Conservation (phyloP, 2,329 filamentous ascomycete genomes). For the Diaporthe caulivora region DNA sequence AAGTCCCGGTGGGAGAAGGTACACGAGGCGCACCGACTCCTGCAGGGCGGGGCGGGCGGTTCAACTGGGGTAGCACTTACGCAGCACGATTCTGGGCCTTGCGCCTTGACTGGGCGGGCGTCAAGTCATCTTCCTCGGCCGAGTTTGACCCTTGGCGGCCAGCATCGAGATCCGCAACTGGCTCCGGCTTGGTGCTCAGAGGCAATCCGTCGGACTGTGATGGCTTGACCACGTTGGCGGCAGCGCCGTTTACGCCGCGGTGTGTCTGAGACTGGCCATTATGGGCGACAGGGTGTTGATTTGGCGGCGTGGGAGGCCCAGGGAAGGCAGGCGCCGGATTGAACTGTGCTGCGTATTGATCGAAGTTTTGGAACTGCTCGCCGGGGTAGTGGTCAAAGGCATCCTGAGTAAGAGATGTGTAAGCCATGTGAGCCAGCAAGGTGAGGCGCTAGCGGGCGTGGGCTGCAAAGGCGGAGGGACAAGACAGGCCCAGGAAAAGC, state of each 20-base stretch:
- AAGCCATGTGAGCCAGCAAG: slow-evolving; percentile 44
- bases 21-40: slow-evolving; percentile 1
- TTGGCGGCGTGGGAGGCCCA: slow-evolving; percentile 66
- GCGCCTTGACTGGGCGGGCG: slow-evolving; percentile 68
- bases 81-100: slow-evolving; percentile 73
- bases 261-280: slow-evolving; percentile 46
- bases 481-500: slow-evolving; percentile 41
- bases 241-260: slow-evolving; percentile 42
- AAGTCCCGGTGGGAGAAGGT: neutral
- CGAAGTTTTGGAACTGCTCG: slow-evolving; percentile 63
- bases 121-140: slow-evolving; percentile 66
- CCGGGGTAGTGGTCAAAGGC: slow-evolving; percentile 61
- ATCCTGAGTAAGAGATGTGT: slow-evolving; percentile 59
- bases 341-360: slow-evolving; percentile 58
- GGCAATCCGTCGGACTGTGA: slow-evolving; percentile 49
- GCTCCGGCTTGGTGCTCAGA: slow-evolving; percentile 54
- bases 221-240: slow-evolving; percentile 41
- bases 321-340: slow-evolving; percentile 55
- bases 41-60: neutral
- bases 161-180: slow-evolving; percentile 48
- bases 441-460: slow-evolving; percentile 43
- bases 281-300: slow-evolving; percentile 47
- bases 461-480: slow-evolving; percentile 42
- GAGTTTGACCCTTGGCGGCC: slow-evolving; percentile 62
- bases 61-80: slow-evolving; percentile 56